These are phyloP conservation scores for Metschnikowia dekortorum DNA, from an alignment of 805 yeast genomes.

Conservation along the genomic window DNA sequence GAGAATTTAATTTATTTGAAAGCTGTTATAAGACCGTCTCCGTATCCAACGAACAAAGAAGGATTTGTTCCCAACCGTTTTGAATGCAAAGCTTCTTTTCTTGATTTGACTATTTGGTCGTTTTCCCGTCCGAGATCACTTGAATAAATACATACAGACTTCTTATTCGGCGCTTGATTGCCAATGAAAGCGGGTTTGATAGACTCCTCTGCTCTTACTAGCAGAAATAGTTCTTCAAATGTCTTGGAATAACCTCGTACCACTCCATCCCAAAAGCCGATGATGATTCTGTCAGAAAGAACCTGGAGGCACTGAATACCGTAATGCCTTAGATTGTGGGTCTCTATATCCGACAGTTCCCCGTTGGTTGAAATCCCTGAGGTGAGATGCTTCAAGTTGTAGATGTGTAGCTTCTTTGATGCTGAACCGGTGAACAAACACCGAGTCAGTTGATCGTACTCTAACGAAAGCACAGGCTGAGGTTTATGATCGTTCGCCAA, in stretches of 20 bases:
- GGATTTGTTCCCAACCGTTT: slow-evolving; percentile 10
- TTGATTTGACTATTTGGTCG: background rate
- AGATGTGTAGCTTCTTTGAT: slow-evolving; percentile 35
- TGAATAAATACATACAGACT: slow-evolving; percentile 12
- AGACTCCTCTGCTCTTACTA: slow-evolving; percentile 12
- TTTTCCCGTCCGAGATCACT: background rate
- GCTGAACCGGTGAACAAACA: slow-evolving; percentile 46
- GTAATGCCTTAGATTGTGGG: slow-evolving; percentile 13
- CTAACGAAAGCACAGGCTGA: slow-evolving; percentile 49
- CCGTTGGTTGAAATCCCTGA: background rate
- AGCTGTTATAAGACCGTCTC: slow-evolving; percentile 50
- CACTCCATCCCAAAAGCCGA: slow-evolving; percentile 52
- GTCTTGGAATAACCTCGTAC: slow-evolving; percentile 18
- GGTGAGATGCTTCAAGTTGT: slow-evolving; percentile 12
- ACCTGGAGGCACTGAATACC: slow-evolving; percentile 18
- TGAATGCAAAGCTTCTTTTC: slow-evolving; percentile 8
- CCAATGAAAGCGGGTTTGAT: slow-evolving; percentile 8
- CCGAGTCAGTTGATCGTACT: slow-evolving; percentile 18
- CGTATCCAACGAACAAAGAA: slow-evolving; percentile 47
- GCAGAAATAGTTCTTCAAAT: slow-evolving; percentile 5
- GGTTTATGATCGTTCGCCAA: slow-evolving; percentile 42
- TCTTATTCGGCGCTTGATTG: slow-evolving; percentile 10
- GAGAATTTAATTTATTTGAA: background rate
- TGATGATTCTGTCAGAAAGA: slow-evolving; percentile 21
- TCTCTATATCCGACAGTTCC: background rate